Evolutionary conservation across 192 early-diverging fungal species (phyloP).

Genomic region (Diversispora epigaea): DNA sequence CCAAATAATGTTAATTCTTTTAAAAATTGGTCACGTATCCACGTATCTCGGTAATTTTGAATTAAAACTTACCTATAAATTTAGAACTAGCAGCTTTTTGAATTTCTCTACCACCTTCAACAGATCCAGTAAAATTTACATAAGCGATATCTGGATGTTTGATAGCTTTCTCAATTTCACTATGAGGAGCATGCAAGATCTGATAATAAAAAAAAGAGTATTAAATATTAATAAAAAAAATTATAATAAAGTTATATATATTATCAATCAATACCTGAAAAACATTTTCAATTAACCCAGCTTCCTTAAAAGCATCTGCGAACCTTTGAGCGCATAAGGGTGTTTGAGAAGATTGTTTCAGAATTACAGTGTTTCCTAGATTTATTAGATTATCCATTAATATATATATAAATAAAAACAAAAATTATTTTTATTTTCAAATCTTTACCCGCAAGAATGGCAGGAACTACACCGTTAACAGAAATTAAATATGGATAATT

Average conservation of each 20-base stretch:
- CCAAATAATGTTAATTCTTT: too few species aligned
- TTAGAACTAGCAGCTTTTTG: slow-evolving; percentile 51
- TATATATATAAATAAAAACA: neutral
- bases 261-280: slow-evolving; percentile 48
- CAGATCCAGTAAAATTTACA: slow-evolving; percentile 79
- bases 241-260: neutral
- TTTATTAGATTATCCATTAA: neutral
- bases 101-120: slow-evolving; percentile 68
- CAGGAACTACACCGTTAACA: slow-evolving; percentile 77
- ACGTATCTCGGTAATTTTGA: too few species aligned
- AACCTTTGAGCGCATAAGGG: slow-evolving; percentile 74
- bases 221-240: neutral
- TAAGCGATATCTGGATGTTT: slow-evolving; percentile 59
- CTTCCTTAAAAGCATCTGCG: slow-evolving; percentile 57
- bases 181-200: slow-evolving; percentile 48
- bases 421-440: neutral
- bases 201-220: slow-evolving; percentile 38
- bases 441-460: slow-evolving; percentile 63
- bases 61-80: slow-evolving; percentile 54
- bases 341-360: slow-evolving; percentile 83
- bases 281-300: slow-evolving; percentile 67
- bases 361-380: slow-evolving; percentile 59
- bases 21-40: too few species aligned
- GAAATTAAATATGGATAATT: slow-evolving; percentile 81
- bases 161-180: slow-evolving; percentile 53